phyloP scores from a whole-genome alignment of 257 asterid genomes.

The Penstemon eatonii region DNA sequence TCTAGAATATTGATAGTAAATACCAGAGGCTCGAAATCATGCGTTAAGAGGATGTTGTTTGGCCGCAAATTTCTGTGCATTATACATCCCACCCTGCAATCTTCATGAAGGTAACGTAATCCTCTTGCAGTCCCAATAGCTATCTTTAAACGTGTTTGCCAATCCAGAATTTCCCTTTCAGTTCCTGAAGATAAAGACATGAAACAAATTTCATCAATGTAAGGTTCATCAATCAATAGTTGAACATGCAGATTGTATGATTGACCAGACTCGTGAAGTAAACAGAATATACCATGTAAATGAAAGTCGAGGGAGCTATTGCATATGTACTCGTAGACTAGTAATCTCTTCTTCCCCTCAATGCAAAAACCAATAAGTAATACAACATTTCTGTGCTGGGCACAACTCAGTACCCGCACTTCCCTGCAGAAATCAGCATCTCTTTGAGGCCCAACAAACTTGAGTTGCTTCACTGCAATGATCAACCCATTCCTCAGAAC shows the following conservation, averaged over 20 bases:
- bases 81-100: conserved; percentile 91
- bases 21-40: conserved; percentile 92
- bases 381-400: conserved; percentile 90
- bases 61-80: conserved; percentile 78
- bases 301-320: conserved; percentile 78
- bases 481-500: conserved; percentile 61
- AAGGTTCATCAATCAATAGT: conserved; percentile 12
- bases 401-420: conserved; percentile 83
- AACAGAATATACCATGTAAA: conserved; percentile 62
- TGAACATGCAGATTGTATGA: background rate
- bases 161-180: conserved; percentile 46
- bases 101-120: conserved; percentile 89
- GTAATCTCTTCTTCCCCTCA: conserved; percentile 58
- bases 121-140: conserved; percentile 95
- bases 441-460: conserved; percentile 60
- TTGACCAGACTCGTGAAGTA: conserved; percentile 1
- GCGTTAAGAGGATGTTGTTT: conserved; percentile 81
- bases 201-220: conserved; percentile 4
- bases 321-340: conserved; percentile 88
- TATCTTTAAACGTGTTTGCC: conserved; percentile 71
- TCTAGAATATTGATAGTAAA: conserved; percentile 15
- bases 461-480: conserved; percentile 72
- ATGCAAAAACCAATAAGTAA: conserved; percentile 82
- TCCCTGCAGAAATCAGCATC: conserved; percentile 85
- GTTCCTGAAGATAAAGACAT: conserved; percentile 46